Evolutionary conservation across 1,139 yeast species (phyloP), one percentile per base, ranked within the genome.

Genomic region (Debaryomyces singareniensis): DNA sequence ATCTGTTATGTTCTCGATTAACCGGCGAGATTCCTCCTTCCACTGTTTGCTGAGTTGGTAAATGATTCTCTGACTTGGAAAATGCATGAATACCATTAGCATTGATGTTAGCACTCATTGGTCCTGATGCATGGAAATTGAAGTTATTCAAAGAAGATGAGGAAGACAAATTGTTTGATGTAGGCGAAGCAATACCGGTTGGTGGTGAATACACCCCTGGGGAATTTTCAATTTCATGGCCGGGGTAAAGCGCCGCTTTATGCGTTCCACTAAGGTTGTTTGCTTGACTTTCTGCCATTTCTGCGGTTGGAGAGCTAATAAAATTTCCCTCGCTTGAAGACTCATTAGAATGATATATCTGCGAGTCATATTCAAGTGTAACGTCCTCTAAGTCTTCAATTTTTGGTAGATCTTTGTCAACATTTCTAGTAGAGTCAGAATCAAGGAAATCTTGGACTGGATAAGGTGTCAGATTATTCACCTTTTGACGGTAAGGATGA

Each of bases 131-230:
- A 18, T 18, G 7, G 9, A 18, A 12, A 31, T 58, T 58, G 32
- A 62, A 47, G 40, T 63, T 63, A 14, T 68, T 58, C 2, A 62
- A 58, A 5, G 68, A 61, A 1, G 69, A 61, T 5, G 64, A 52
- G 7, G 66, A 54, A 25, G 67, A 59, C 23, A 58, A 39, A 2
- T 65, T 53, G 32, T 51, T 49, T 11, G 61, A 51, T 13, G 52
- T 47, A 5, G 67, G 66, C 3, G 62, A 55, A 6, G 43, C 35
- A 5, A 41, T 25, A 15, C 20, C 16, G 11, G 32, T 18, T 15
- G 21, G 7, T 28, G 29, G 31, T 13, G 37, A 28, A 25, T 36
- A 37, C 5, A 38, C 45, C 11, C 49, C 49, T 4, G 55, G 54
- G 21, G 55, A 55, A 11, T 53, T 45, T 29, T 29, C 43, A 5